Evolutionary conservation across 257 asterid species (phyloP), one percentile per base, ranked within the genome.

Genomic region (Solanum virginianum): DNA sequence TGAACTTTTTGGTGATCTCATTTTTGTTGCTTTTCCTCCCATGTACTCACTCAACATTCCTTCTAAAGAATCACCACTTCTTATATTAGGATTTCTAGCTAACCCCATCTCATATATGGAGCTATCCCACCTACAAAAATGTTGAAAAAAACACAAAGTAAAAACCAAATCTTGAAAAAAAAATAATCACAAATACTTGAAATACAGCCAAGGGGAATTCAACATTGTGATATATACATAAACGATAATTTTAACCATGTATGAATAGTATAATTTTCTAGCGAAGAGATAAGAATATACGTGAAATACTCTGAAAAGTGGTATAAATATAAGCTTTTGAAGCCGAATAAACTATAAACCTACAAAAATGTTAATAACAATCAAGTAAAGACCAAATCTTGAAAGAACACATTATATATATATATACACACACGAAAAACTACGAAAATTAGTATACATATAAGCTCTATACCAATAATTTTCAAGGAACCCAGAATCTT

Each of bases 11-110:
- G 85, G 89, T 66, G 89, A 24, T 69, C 88, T 91, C 84, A 82
- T 7, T 74, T 90, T 91, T 3, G 86, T 79, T 80, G 90, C 86
- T 47, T 49, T 41, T 16, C 93, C 95, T 54, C 97, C 97, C 80
- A 92, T 91, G 83, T 90, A 92, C 3, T 95, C 99, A 72, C 84
- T 90, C 18, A 93, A 29, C 93, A 96, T 93, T 24, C 98, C 96
- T 84, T 97, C 99, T 86, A 95, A 84, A 57, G 87, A 93, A 14
- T 93, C 99, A 5, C 94, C 95, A 71, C 93, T 96, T 85, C 90
- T 89, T 60, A 36, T 77, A 22, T 86, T 32, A 41, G 89, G 74
- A 68, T 84, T 92, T 68, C 91, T 75, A 1, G 87, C 77, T 32
- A 93, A 86, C 13, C 91, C 92, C 95, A 90, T 92, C 65, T 66